A percentile compares a stretch with the other conserved stretches of the same genome.
Conservation (phyloP, 352 stramenopile species). For the Pythium dissotocum region DNA sequence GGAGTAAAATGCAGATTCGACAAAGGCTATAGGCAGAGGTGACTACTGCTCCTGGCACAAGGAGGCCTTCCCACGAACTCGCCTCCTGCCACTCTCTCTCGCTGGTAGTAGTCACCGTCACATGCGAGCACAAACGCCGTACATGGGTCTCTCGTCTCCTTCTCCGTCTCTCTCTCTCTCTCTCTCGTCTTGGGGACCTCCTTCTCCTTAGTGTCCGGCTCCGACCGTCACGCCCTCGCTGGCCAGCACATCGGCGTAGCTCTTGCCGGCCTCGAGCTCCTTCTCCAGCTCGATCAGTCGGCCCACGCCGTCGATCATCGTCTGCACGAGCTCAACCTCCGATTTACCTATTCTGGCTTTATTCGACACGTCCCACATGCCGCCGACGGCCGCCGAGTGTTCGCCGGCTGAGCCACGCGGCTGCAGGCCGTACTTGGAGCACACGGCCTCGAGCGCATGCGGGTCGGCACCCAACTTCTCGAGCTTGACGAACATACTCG, state of each 20-base stretch:
- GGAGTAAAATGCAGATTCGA: slow-evolving; percentile 6
- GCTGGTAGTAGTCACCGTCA: not conserved
- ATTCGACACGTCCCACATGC: slow-evolving; percentile 95
- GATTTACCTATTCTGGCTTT: slow-evolving; percentile 92
- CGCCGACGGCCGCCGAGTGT: slow-evolving; percentile 75
- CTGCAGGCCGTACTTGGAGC: slow-evolving; percentile 78
- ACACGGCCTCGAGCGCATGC: slow-evolving; percentile 71
- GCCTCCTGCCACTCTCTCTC: not conserved
- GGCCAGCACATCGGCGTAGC: slow-evolving; percentile 59
- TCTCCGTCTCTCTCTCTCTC: not conserved
- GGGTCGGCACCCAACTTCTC: slow-evolving; percentile 70
- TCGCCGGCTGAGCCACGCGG: slow-evolving; percentile 80
- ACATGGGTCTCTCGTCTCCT: not conserved
- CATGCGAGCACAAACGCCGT: not conserved
- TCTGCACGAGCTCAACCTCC: slow-evolving; percentile 94
- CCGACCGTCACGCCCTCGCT: slow-evolving; percentile 50
- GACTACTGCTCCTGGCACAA: not conserved
- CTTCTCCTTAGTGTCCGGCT: not conserved
- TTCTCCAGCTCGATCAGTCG: slow-evolving; percentile 93
- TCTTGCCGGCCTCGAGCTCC: slow-evolving; percentile 70
- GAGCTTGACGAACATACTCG: slow-evolving; percentile 87
- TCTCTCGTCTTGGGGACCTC: not conserved
- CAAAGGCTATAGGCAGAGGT: slow-evolving; percentile 3
- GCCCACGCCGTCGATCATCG: slow-evolving; percentile 94
- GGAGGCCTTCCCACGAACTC: not conserved